Conservation (phyloP, 169 alveolate genomes). For the Plasmodium gallinaceum region DNA sequence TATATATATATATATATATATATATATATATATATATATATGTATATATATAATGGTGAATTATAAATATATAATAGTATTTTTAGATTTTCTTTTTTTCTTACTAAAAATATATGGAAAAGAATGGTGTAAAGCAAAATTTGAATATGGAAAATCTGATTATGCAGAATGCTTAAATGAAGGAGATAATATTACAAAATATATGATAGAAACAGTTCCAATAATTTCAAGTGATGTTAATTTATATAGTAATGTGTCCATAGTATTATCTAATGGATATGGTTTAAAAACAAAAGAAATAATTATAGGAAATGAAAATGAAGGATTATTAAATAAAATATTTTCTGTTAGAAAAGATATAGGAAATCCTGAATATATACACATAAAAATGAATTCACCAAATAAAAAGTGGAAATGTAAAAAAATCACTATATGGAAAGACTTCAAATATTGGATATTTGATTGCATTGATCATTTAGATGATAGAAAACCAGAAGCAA, state of each 20-base stretch:
- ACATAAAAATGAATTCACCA: constrained; percentile 83
- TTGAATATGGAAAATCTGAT: constrained; percentile 88
- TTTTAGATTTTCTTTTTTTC: constrained; percentile 8
- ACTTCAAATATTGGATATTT: constrained; percentile 91
- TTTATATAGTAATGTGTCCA: constrained; percentile 83
- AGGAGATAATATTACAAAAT: constrained; percentile 87
- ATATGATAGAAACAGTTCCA: constrained; percentile 89
- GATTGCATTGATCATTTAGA: constrained; percentile 87
- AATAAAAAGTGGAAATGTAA: constrained; percentile 92
- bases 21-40: constrained; percentile 5
- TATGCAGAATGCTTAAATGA: constrained; percentile 92
- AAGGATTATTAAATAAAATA: constrained; percentile 83
- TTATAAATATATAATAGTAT: not conserved
- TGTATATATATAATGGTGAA: constrained; percentile 6
- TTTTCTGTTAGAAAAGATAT: constrained; percentile 73
- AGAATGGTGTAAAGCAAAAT: constrained; percentile 92
- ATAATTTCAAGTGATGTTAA: constrained; percentile 84
- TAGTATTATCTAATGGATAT: constrained; percentile 80
- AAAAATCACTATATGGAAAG: constrained; percentile 89
- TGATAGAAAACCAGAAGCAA: constrained; percentile 79
- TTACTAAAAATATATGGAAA: constrained; percentile 42
- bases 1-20: not conserved
- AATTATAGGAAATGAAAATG: constrained; percentile 85
- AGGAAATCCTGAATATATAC: constrained; percentile 72
- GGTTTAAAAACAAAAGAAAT: constrained; percentile 89